Base-by-base conservation (phyloP, 2,329 filamentous ascomycete genomes). In the Macroventuria anomochaeta region DNA sequence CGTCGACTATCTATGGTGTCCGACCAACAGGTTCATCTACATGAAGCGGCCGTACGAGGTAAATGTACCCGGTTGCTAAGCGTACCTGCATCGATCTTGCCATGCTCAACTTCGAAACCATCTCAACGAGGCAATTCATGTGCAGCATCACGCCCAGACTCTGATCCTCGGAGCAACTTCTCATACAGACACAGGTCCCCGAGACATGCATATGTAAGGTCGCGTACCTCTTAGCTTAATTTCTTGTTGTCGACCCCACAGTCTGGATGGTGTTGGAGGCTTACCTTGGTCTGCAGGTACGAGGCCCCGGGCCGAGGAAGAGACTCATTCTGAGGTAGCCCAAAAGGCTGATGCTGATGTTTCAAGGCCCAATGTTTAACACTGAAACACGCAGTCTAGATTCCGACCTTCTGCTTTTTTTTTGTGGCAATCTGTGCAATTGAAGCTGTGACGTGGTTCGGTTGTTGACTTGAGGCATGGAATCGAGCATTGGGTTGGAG, bases 191-290 rank as follows among this genome's bases (percentile, higher is more conserved):
- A n/a, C n/a, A 49, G 37, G 46, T 49, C 46, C 46, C 46, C 37
- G 46, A 49, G 46, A 49, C 46, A 48, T 25, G 7, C 28, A 34
- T 5, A 26, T 18, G 21, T 49, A 41, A 41, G 46, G 37, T 41
- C 23, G 31, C 15, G 29, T 41, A 36, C 23, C 13, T 10, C n/a
- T n/a, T n/a, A n/a, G n/a, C n/a, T n/a, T n/a, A n/a, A n/a, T n/a
- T n/a, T n/a, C n/a, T n/a, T n/a, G n/a, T n/a, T n/a, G n/a, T n/a
- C n/a, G n/a, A n/a, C n/a, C n/a, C n/a, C n/a, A n/a, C n/a, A n/a
- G n/a, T n/a, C n/a, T n/a, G 41, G 15, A 10, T 12, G 5, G 8
- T 13, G 29, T 3, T 20, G 10, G 28, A 5, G 3, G 21, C 44
- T 33, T 32, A 48, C n/a, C 10, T 10, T 33, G 26, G 40, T 15